phyloP scores from a whole-genome alignment of 768 basidiomycete genomes.

The Calvatia gigantea region DNA sequence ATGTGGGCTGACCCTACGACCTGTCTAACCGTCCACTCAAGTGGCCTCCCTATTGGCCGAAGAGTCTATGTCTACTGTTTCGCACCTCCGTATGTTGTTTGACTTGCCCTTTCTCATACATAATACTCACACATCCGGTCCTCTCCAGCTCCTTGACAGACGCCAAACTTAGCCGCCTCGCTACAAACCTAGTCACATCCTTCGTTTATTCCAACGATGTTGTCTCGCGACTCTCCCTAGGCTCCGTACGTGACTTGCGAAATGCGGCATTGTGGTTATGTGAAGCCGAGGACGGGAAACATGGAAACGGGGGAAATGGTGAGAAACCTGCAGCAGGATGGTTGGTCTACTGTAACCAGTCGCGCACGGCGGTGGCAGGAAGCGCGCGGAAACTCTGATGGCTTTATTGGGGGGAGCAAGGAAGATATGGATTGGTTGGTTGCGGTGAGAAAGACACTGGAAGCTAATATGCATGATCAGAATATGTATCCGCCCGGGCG shows the following conservation, averaged over 20 bases:
- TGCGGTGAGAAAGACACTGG: slow-evolving; percentile 76
- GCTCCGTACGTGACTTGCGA: slow-evolving; percentile 71
- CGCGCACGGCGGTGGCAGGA: slow-evolving; percentile 60
- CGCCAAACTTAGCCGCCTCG: slow-evolving; percentile 53
- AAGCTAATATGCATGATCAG: slow-evolving; percentile 77
- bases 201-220: slow-evolving; percentile 83
- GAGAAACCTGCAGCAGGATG: slow-evolving; percentile 44
- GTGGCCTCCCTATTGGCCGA: slow-evolving; percentile 66
- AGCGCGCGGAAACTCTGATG: slow-evolving; percentile 38
- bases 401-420: slow-evolving; percentile 36
- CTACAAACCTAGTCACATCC: slow-evolving; percentile 64
- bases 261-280: slow-evolving; percentile 80
- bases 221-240: slow-evolving; percentile 74
- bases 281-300: slow-evolving; percentile 49
- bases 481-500: slow-evolving; percentile 75
- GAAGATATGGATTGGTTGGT: slow-evolving; percentile 69
- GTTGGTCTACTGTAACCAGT: slow-evolving; percentile 44
- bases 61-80: slow-evolving; percentile 75
- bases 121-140: neutral
- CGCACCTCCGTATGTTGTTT: slow-evolving; percentile 64
- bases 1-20: slow-evolving; percentile 86
- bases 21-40: slow-evolving; percentile 63
- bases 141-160: slow-evolving; percentile 62
- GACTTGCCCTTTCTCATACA: neutral
- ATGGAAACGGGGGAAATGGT: neutral